Evolutionary conservation across 257 asterid genomes (phyloP), one percentile per base, ranked within the genome.

Genomic region (Capsicum rhomboideum): DNA sequence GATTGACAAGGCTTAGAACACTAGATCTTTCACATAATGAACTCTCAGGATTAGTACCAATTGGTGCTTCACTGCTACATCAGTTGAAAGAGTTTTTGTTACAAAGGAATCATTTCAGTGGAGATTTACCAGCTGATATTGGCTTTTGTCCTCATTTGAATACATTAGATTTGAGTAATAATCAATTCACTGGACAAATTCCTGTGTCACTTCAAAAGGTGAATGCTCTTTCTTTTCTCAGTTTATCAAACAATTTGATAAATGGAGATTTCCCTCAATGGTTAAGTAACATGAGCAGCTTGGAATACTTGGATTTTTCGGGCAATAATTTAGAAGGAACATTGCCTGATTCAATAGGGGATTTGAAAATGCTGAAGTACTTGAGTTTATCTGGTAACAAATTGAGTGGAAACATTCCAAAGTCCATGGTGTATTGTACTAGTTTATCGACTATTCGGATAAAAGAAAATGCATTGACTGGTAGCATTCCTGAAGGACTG

Each of bases 211-310:
- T 95, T 37, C 93, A 90, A 56, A 85, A 50, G 87, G 90, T 93
- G 6, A 89, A 84, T 4, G 84, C 82, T 16, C 91, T 95, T 61
- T 68, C 23, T 2, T 83, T 80, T 74, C 82, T 97, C 20, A 87
- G 90, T 79, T 61, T 92, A 37, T 87, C 94, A 21, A 85, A 88
- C 66, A 96, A 96, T 58, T 31, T 88, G 58, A 71, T 96, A 42
- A 77, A 82, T 67, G 99, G 98, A 66, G 92, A 85, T 18, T 93
- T 96, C 84, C 99, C 99, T 78, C 85, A 69, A 23, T 93, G 98
- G 98, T 89, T 94, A 64, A 83, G 86, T 9, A 86, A 87, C 26
- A 52, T 92, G 87, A 84, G 71, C 84, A 87, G 88, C 85, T 87
- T 96, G 71, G 91, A 92, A 31, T 68, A 69, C 84, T 0, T 91